Evolutionary conservation across 2,329 filamentous ascomycete species (phyloP), one percentile per base, ranked within the genome.

Genomic region (Blastomyces parvus): DNA sequence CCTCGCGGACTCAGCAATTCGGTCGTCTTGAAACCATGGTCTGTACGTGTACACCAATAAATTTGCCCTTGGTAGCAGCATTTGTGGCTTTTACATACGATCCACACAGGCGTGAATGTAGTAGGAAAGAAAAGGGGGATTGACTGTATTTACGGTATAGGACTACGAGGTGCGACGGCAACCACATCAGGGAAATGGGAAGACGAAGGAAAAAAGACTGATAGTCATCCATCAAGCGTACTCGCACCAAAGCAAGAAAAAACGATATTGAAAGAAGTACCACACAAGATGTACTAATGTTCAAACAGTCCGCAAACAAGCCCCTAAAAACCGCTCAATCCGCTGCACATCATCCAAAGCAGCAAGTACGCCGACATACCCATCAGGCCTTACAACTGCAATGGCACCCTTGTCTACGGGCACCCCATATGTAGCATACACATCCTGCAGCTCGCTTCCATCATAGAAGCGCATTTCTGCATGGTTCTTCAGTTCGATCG

Each of bases 381-480:
- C 75, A 69, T 78, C 76, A 0, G 76, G 76, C 25, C 76, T 70
- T 7, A 78, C 67, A 19, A 76, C 70, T 22, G 72, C 71, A 40
- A 77, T 40, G 2, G 70, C 74, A 7, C 75, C 75, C 19, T 69
- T 58, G 4, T 64, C 52, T 2, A 66, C 59, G 59, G 71, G 61
- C 8, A 78, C 74, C 0, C 76, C 76, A 59, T 74, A 78, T 8
- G 69, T 70, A 4, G 64, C 64, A 61, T 77, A 77, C 0, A 73
- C 72, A 66, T 77, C 74, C 36, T 75, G 74, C 27, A 71, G 65
- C 36, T 70, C 70, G 60, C 69, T 66, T 3, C 74, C 73, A 56
- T 70, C 72, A 60, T 76, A 72, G 56, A 74, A 74, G 0, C 66
- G 66, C 74, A 75, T 77, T 63, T 76, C 75, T 1, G 71, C 73